These are phyloP conservation scores for Penicillium sp. DNA, from an alignment of 2,329 filamentous ascomycete species.

Conservation along the genomic window DNA sequence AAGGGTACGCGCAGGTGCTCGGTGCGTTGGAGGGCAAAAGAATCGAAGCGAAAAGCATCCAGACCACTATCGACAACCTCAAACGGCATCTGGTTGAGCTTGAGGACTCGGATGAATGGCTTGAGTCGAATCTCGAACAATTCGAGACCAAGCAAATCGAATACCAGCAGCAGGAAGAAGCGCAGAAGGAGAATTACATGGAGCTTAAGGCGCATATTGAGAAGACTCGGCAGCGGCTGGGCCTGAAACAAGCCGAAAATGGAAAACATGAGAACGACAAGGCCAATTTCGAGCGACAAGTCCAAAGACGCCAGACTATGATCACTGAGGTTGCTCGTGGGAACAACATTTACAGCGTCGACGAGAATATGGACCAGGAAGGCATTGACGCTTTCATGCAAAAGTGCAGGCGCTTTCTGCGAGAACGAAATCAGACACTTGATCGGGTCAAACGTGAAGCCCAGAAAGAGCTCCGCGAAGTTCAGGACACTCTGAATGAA, in stretches of 20 bases:
- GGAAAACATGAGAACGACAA: conserved; percentile 84
- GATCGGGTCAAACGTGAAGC: conserved; percentile 73
- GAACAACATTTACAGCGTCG: conserved; percentile 81
- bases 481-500: conserved; percentile 69
- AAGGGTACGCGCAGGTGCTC: conserved; percentile 71
- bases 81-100: conserved; percentile 73
- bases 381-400: conserved; percentile 76
- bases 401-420: conserved; percentile 69
- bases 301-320: conserved; percentile 68
- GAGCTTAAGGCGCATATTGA: conserved; percentile 59
- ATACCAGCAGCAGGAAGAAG: conserved; percentile 63
- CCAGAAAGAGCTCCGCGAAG: conserved; percentile 69
- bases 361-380: conserved; percentile 71
- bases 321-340: conserved; percentile 74
- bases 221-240: conserved; percentile 42
- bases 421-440: conserved; percentile 75
- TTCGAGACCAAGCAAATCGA: conserved; percentile 73
- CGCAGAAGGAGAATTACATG: conserved; percentile 63
- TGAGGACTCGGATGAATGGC: conserved; percentile 71
- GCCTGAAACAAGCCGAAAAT: conserved; percentile 45
- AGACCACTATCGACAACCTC: conserved; percentile 69
- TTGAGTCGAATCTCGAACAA: conserved; percentile 69
- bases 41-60: conserved; percentile 68
- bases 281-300: conserved; percentile 78
- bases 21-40: conserved; percentile 74